phyloP scores from a whole-genome alignment of 495 filamentous ascomycete genomes.

The Pseudomonodictys pantanalensis region DNA sequence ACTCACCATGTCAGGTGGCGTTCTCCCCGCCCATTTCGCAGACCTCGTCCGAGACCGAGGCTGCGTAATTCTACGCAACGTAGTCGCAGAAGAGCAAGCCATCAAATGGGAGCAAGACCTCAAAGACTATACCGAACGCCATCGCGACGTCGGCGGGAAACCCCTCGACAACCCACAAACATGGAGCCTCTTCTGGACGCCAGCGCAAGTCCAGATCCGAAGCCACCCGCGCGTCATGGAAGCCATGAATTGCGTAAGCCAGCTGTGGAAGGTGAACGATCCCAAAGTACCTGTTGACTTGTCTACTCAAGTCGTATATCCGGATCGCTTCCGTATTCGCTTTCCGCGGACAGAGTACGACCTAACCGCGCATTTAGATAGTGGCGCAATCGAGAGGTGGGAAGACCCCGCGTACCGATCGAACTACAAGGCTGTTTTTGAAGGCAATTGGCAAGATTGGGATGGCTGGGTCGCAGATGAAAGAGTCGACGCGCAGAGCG shows the following conservation, averaged over 20 bases:
- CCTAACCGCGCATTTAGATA: slow-evolving; percentile 1
- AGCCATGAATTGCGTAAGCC: slow-evolving; percentile 2
- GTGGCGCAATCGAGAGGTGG: slow-evolving; percentile 10
- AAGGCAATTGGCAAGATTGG: slow-evolving; percentile 10
- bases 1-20: background rate
- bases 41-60: slow-evolving; percentile 1
- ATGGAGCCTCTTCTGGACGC: slow-evolving; percentile 9
- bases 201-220: slow-evolving; percentile 5
- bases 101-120: background rate
- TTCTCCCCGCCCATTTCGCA: background rate
- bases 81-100: slow-evolving; percentile 4
- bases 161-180: background rate
- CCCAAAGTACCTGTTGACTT: background rate
- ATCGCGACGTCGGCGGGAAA: background rate
- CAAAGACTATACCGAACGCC: background rate
- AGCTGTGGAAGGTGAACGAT: slow-evolving; percentile 6
- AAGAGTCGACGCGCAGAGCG: background rate
- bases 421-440: slow-evolving; percentile 5
- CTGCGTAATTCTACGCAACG: slow-evolving; percentile 3
- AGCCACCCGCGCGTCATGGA: slow-evolving; percentile 4
- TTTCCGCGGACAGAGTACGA: background rate
- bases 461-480: slow-evolving; percentile 4
- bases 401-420: slow-evolving; percentile 2
- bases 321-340: slow-evolving; percentile 7
- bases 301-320: slow-evolving; percentile 3